phyloP scores from a whole-genome alignment of 306 rosid genomes.

The Elaeagnus macrophylla region DNA sequence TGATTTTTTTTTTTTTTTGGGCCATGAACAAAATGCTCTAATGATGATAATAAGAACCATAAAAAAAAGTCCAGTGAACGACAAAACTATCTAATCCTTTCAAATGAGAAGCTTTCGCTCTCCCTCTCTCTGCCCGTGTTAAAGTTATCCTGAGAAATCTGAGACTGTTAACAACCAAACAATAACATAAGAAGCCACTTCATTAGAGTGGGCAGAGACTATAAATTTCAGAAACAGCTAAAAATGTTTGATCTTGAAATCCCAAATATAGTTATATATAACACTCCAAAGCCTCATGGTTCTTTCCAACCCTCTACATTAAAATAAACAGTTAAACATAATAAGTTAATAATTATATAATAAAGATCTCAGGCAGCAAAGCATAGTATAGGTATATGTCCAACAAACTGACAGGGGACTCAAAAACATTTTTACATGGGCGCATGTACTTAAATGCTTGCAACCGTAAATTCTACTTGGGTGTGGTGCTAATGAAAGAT shows the following conservation, averaged over 20 bases:
- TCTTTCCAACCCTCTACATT: constrained; percentile 26
- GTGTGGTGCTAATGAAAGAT: constrained; percentile 9
- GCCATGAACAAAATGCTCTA: no score
- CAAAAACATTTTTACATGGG: constrained; percentile 32
- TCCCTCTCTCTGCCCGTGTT: no score
- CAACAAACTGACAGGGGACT: constrained; percentile 21
- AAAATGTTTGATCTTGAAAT: neutral
- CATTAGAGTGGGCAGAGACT: neutral
- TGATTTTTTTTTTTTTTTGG: no score
- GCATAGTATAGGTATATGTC: constrained; percentile 14
- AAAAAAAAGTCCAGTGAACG: no score
- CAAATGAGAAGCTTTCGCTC: neutral
- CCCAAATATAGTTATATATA: constrained; percentile 14
- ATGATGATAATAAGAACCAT: no score
- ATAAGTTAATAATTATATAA: neutral
- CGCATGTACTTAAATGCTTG: neutral
- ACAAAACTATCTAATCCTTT: no score
- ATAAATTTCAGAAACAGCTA: constrained; percentile 3
- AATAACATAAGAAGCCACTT: neutral
- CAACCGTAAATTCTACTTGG: constrained; percentile 12
- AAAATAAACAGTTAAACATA: constrained; percentile 14
- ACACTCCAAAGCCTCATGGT: constrained; percentile 24
- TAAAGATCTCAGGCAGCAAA: constrained; percentile 21
- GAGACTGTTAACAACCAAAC: no score
- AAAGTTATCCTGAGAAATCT: no score